These are phyloP conservation scores for Populus simonii DNA, from an alignment of 345 rosid species.

Conservation along the genomic window DNA sequence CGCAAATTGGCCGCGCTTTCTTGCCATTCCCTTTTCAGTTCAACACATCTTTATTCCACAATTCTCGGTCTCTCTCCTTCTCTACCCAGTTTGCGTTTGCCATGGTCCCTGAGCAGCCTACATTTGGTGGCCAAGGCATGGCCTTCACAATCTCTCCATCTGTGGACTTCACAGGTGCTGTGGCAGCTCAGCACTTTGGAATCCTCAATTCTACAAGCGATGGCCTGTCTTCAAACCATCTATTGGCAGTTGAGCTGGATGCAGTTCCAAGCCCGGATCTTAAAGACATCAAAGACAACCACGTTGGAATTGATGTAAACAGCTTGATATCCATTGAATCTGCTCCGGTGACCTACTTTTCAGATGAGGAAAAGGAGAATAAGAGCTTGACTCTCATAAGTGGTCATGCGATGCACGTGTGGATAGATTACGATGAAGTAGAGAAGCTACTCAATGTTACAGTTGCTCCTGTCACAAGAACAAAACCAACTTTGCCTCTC, in stretches of 20 bases:
- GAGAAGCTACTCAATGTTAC: slow-evolving; percentile 9
- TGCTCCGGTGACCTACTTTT: slow-evolving; percentile 2
- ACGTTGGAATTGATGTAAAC: slow-evolving; percentile 18
- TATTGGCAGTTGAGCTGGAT: slow-evolving; percentile 20
- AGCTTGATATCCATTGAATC: neutral
- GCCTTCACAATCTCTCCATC: slow-evolving; percentile 20
- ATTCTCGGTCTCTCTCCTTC: slow-evolving; percentile 16
- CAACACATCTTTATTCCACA: neutral
- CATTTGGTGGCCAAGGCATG: slow-evolving; percentile 17
- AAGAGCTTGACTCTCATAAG: slow-evolving; percentile 15
- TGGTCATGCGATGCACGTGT: slow-evolving; percentile 3
- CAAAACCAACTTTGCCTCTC: slow-evolving; percentile 12
- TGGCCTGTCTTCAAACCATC: slow-evolving; percentile 7
- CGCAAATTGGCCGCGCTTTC: slow-evolving; percentile 43
- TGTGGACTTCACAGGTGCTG: neutral
- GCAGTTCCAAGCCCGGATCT: neutral
- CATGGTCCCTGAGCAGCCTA: neutral
- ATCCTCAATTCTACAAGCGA: slow-evolving; percentile 11
- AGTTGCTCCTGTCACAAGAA: slow-evolving; percentile 1
- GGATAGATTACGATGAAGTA: too few species aligned
- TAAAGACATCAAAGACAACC: slow-evolving; percentile 7
- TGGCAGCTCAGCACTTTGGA: slow-evolving; percentile 15
- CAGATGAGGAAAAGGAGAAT: neutral
- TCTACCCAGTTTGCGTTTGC: slow-evolving; percentile 15
- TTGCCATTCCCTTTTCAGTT: slow-evolving; percentile 30